Evolutionary conservation across 139 green algal species (phyloP).

Genomic region (Helicosporidium sp.): DNA sequence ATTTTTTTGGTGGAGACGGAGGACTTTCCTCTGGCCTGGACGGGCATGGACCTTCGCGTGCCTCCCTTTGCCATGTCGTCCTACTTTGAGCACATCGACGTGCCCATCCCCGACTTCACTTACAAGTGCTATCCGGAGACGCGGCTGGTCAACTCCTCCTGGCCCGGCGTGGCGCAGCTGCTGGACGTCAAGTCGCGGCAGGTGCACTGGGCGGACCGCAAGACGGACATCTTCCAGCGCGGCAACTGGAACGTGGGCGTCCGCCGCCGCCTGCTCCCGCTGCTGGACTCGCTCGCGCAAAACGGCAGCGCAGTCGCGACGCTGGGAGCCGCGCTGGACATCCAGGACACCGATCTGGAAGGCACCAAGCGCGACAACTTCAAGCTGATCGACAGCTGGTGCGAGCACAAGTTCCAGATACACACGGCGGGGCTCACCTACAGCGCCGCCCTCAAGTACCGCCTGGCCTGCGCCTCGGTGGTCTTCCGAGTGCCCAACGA

Average conservation of each 20-base stretch:
- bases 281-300: constrained; percentile 4
- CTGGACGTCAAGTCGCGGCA: constrained; percentile 7
- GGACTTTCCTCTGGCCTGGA: constrained; percentile 15
- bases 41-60: constrained; percentile 4
- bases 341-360: background rate
- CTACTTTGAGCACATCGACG: background rate
- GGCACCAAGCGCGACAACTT: constrained; percentile 7
- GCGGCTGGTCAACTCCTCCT: constrained; percentile 12
- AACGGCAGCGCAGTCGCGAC: constrained; percentile 1
- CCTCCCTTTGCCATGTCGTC: constrained; percentile 19
- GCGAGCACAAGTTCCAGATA: constrained; percentile 13
- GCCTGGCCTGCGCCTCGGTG: constrained; percentile 15
- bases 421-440: constrained; percentile 22
- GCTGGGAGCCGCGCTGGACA: background rate
- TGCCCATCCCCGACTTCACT: constrained; percentile 8
- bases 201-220: constrained; percentile 11
- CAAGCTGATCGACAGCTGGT: constrained; percentile 14
- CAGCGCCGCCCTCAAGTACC: constrained; percentile 17
- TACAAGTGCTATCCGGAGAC: constrained; percentile 20
- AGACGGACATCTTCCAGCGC: constrained; percentile 5
- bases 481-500: constrained; percentile 14
- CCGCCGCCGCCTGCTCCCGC: constrained; percentile 10
- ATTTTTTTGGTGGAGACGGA: constrained; percentile 15
- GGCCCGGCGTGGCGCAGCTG: constrained; percentile 8
- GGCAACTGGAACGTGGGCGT: constrained; percentile 18